phyloP scores from a whole-genome alignment of 352 stramenopile species.

The Pelagophyceae sp. region DNA sequence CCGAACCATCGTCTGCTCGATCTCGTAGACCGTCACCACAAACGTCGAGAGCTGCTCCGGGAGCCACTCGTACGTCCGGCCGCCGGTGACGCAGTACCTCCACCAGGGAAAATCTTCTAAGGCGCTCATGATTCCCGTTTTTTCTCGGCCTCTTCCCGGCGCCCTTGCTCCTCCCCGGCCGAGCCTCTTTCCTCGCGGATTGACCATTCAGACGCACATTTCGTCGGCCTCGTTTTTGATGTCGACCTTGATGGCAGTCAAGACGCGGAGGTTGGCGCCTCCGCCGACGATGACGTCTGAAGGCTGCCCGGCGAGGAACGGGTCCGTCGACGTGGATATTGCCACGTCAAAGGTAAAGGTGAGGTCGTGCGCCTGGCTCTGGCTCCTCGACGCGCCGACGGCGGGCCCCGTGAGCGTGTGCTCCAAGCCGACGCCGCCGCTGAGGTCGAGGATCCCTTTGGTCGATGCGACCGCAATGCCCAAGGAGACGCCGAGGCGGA shows the following conservation, averaged over 20 bases:
- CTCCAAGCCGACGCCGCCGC: background rate
- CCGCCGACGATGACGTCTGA: too few relatives aligned
- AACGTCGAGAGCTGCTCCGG: background rate
- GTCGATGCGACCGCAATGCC: background rate
- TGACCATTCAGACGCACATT: too few relatives aligned
- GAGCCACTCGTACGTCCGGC: too few relatives aligned
- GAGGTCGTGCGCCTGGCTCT: background rate
- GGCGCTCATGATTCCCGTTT: too few relatives aligned
- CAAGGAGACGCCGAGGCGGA: background rate
- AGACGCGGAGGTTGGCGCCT: too few relatives aligned
- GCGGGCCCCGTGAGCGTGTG: background rate
- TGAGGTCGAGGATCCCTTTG: background rate
- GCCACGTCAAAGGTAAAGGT: background rate
- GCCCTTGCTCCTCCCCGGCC: too few relatives aligned
- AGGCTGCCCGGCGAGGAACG: too few relatives aligned
- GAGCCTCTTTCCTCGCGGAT: too few relatives aligned
- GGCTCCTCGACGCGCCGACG: background rate
- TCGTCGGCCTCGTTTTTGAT: too few relatives aligned
- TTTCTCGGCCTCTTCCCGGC: too few relatives aligned
- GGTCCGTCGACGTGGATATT: too few relatives aligned
- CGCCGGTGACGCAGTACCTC: background rate
- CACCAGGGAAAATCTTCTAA: too few relatives aligned
- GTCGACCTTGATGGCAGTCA: background rate
- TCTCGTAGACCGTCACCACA: background rate
- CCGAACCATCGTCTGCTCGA: background rate